A percentile compares a stretch with the other conserved stretches of the same genome.
These are phyloP conservation scores for Solanum neorickii DNA, from an alignment of 257 asterid species.

Conservation along the genomic window DNA sequence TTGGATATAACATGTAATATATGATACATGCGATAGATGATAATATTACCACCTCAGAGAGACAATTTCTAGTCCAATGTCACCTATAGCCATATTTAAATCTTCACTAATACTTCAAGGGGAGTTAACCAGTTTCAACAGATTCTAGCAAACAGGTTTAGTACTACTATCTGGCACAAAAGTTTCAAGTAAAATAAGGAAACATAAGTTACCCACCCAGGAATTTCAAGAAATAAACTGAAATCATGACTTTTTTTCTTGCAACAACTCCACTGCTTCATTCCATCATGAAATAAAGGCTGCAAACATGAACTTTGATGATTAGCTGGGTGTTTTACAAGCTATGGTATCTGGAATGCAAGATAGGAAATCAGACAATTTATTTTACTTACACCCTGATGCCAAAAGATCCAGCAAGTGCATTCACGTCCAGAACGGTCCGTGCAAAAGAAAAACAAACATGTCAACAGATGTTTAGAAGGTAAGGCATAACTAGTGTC, in stretches of 20 bases:
- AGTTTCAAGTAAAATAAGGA: neutral
- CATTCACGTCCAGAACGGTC: neutral
- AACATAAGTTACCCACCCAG: conserved; percentile 28
- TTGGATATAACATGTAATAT: neutral
- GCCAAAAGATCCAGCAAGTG: neutral
- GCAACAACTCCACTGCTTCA: conserved; percentile 99
- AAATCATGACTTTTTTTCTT: conserved; percentile 91
- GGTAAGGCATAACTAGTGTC: neutral
- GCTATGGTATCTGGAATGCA: neutral
- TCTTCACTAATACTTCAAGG: neutral
- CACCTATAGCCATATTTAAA: neutral
- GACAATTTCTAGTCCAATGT: neutral
- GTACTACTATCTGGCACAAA: neutral
- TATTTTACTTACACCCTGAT: conserved; percentile 24
- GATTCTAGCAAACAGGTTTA: neutral
- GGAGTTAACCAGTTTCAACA: neutral
- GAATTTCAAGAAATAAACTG: conserved; percentile 74
- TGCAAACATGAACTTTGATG: conserved; percentile 13
- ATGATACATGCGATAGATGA: neutral
- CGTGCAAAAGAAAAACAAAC: conserved; percentile 7
- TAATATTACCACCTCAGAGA: neutral
- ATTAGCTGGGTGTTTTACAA: neutral
- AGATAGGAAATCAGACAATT: neutral
- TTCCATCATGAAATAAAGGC: conserved; percentile 94
- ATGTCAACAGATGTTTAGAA: neutral